Evolutionary conservation across 78 protist genomes (phyloP).

Genomic region (Ministeria vibrans): DNA sequence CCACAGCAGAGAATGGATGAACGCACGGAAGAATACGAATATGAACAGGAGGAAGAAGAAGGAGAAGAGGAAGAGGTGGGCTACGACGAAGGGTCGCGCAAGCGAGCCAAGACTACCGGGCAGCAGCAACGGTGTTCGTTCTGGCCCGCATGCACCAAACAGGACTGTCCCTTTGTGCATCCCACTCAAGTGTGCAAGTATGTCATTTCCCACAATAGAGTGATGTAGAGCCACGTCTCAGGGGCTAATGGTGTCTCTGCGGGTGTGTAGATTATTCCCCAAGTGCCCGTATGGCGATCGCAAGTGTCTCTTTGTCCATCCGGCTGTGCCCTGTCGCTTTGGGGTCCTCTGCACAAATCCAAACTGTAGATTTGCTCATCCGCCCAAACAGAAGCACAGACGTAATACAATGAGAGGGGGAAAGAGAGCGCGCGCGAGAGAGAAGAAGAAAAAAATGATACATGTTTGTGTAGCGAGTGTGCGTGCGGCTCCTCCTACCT

Average conservation of each 20-base stretch:
- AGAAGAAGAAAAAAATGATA: too few relatives aligned
- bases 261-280: conserved; percentile 31
- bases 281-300: conserved; percentile 45
- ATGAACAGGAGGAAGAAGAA: too few relatives aligned
- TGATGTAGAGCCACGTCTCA: background rate
- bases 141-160: background rate
- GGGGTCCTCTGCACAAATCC: conserved; percentile 41
- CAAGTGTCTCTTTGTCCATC: conserved; percentile 54
- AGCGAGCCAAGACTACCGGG: too few relatives aligned
- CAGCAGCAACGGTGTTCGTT: background rate
- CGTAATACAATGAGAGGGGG: too few relatives aligned
- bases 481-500: too few relatives aligned
- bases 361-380: conserved; percentile 33
- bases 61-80: too few relatives aligned
- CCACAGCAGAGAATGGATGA: background rate
- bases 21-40: background rate
- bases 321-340: conserved; percentile 48
- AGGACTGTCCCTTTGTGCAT: background rate
- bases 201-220: background rate
- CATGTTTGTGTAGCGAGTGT: too few relatives aligned
- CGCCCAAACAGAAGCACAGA: too few relatives aligned
- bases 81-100: background rate
- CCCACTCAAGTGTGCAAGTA: background rate
- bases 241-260: background rate
- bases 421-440: too few relatives aligned